Evolutionary conservation across 331 rosid genomes (phyloP).

Genomic region (Erythrophleum ivorense): DNA sequence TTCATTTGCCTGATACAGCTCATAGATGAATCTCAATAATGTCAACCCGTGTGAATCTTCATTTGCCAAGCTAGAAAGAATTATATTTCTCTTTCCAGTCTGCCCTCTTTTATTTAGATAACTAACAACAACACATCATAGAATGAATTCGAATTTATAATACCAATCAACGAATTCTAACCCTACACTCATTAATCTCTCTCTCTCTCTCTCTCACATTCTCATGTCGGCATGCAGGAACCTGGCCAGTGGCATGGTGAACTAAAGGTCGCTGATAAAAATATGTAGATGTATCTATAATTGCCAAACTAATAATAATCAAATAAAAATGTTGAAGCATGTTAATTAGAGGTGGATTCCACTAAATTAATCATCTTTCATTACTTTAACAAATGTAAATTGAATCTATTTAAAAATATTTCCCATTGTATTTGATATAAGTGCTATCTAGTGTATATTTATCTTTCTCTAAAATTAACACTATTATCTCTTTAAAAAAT

Average conservation of each 20-base stretch:
- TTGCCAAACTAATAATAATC: background rate
- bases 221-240: background rate
- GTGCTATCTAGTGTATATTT: too few species aligned
- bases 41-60: background rate
- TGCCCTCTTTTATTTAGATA: background rate
- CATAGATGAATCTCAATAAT: conserved; percentile 21
- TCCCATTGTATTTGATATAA: too few species aligned
- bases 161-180: background rate
- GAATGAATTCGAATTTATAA: background rate
- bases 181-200: background rate
- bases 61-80: conserved; percentile 7
- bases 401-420: too few species aligned
- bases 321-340: background rate
- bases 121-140: background rate
- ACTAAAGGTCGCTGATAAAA: conserved; percentile 13
- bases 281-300: background rate
- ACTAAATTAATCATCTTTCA: background rate
- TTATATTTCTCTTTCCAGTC: background rate
- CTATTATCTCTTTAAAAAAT: too few species aligned
- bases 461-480: too few species aligned
- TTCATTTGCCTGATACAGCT: background rate
- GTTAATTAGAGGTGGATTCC: background rate
- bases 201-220: background rate
- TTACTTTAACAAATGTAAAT: background rate
- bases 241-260: conserved; percentile 35